Percentiles rank a stretch among this genome's conserved stretches.
phyloP scores from a whole-genome alignment of 2,329 filamentous ascomycete species.

The Aspergillus aculeatus region DNA sequence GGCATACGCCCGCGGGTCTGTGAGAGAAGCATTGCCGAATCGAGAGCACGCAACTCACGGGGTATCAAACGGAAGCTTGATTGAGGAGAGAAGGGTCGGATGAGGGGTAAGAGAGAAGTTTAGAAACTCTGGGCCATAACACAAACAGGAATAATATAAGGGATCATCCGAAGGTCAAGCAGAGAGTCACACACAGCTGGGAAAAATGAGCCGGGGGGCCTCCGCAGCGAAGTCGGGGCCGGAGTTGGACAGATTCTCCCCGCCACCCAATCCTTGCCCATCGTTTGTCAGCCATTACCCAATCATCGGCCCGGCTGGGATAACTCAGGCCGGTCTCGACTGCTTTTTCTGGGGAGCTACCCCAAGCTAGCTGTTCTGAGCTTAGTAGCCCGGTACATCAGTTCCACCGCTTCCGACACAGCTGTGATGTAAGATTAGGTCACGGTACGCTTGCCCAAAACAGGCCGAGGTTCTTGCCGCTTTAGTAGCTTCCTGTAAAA shows the following conservation, averaged over 20 bases:
- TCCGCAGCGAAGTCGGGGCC: conserved; percentile 10
- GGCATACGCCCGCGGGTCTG: conserved; percentile 28
- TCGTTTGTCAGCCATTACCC: conserved; percentile 2
- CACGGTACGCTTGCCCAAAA: neutral
- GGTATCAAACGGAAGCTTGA: neutral
- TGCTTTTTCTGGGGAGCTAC: neutral
- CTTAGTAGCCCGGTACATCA: neutral
- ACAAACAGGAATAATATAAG: conserved; percentile 1
- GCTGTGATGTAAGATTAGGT: neutral
- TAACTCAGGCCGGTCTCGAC: neutral
- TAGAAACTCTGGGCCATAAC: neutral
- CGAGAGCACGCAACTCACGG: conserved; percentile 3
- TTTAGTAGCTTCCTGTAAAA: too few relatives aligned
- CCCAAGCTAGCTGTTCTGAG: neutral
- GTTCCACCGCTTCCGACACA: neutral
- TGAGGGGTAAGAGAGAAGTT: neutral
- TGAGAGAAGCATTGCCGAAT: conserved; percentile 13
- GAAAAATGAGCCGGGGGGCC: conserved; percentile 4
- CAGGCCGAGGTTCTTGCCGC: too few relatives aligned
- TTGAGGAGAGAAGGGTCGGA: neutral
- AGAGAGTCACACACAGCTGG: conserved; percentile 5
- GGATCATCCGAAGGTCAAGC: neutral
- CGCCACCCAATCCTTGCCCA: conserved; percentile 4
- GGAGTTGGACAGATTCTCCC: conserved; percentile 6
- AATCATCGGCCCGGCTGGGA: neutral